Base-by-base conservation (phyloP, 2,329 filamentous ascomycete species). In the Aureobasidium sp. region DNA sequence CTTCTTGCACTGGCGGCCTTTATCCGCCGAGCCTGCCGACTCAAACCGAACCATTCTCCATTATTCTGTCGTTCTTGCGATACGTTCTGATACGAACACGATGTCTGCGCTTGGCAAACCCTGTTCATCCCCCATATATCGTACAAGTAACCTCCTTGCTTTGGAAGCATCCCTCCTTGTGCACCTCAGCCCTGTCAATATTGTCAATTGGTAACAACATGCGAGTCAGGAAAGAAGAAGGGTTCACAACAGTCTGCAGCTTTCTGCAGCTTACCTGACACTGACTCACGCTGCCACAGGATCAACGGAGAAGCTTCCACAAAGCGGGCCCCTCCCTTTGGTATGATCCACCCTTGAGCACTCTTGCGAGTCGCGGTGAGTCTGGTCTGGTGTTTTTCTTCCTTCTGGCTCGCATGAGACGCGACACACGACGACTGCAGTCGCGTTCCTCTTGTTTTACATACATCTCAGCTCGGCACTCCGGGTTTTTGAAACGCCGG, bases 191-290 rank as follows among this genome's bases (percentile, higher is more conserved):
- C 43, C 43, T 49, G 33, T 35, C 17, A 17, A 49, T 40, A 58
- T 57, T 57, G 53, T 19, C 11, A 19, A 23, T 31, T 55, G 38
- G 42, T 57, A 49, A 49, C 43, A 31, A 21, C 43, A 58, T 58
- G 55, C 55, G 55, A 58, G 55, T 58, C 55, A 58, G 55, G 49
- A 33, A 43, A 31, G 43, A 37, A 31, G 23, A 49, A 46, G 27
- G 54, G 42, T 37, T 57, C 54, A 46, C 40, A 25, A 33, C 54
- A 57, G 40, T 27, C 31, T 45, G 54, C 42, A 57, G 54, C 29
- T 13, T 37, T 35, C 54, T 57, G 54, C 54, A 46, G 54, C 54
- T 46, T 57, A 57, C 54, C 31, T 37, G 43, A 29, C 23, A 38
- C 33, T 58, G 43, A 58, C 43, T 58, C 55, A 49, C 43, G 55